Conservation (phyloP, 768 basidiomycete genomes). For the Termitomyces sp. region DNA sequence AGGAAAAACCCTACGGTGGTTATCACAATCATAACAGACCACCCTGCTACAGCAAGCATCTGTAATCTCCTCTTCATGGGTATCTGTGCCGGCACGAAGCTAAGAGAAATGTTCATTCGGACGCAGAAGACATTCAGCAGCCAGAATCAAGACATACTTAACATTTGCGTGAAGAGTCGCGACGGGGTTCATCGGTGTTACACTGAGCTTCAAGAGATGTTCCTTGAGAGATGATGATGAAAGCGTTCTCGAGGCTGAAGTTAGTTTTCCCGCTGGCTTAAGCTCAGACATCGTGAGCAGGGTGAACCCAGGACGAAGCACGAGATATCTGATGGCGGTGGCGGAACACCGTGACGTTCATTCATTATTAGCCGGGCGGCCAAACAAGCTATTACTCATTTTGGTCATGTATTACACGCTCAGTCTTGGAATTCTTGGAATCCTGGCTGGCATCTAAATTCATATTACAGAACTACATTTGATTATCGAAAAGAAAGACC, state of each 20-base stretch:
- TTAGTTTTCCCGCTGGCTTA: slow-evolving; percentile 20
- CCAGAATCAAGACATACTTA: slow-evolving; percentile 45
- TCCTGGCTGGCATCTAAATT: neutral
- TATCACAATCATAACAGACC: slow-evolving; percentile 80
- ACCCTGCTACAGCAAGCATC: slow-evolving; percentile 83
- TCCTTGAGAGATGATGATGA: slow-evolving; percentile 64
- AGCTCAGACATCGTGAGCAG: slow-evolving; percentile 8
- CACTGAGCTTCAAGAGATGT: slow-evolving; percentile 54
- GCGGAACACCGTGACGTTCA: neutral
- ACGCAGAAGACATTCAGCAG: neutral
- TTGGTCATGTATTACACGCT: no score
- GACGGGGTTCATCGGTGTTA: slow-evolving; percentile 60
- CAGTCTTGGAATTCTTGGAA: no score
- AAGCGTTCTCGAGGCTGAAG: slow-evolving; percentile 43
- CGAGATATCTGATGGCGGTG: neutral
- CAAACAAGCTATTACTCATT: no score
- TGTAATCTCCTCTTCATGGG: slow-evolving; percentile 85
- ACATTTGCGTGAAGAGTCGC: slow-evolving; percentile 69
- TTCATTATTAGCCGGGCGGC: neutral
- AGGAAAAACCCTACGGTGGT: slow-evolving; percentile 66
- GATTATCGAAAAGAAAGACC: slow-evolving; percentile 3
- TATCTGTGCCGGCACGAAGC: slow-evolving; percentile 84
- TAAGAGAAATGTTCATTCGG: slow-evolving; percentile 20
- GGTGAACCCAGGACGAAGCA: slow-evolving; percentile 3
- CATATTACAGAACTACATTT: slow-evolving; percentile 7